Evolutionary conservation across 352 stramenopile genomes (phyloP).

Genomic region (Phytophthora rubi): DNA sequence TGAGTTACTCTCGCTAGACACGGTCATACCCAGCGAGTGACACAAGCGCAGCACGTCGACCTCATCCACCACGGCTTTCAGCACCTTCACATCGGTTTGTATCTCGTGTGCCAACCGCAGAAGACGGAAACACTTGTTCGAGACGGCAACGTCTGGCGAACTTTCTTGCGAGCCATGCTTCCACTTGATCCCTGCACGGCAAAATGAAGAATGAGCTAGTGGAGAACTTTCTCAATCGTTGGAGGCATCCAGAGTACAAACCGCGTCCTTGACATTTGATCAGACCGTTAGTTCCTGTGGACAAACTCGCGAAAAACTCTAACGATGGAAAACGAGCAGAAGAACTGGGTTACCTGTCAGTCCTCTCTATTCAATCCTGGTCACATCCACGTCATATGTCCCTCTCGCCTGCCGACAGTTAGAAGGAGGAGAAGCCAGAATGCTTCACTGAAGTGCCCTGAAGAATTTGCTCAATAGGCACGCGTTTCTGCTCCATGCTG

Average conservation of each 20-base stretch:
- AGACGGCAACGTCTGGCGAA: background rate
- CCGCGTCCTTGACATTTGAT: background rate
- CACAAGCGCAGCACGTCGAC: slow-evolving; percentile 69
- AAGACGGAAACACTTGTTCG: slow-evolving; percentile 54
- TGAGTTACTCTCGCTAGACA: slow-evolving; percentile 19
- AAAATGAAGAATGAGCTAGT: slow-evolving; percentile 27
- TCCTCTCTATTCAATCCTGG: slow-evolving; percentile 27
- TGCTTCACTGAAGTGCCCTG: slow-evolving; percentile 38
- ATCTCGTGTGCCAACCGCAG: slow-evolving; percentile 50
- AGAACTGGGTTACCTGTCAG: background rate
- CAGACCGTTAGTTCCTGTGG: background rate
- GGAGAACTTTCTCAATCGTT: no score
- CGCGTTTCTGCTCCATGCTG: slow-evolving; percentile 94
- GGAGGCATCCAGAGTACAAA: background rate
- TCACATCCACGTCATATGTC: background rate
- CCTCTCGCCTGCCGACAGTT: slow-evolving; percentile 10
- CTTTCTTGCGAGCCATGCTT: slow-evolving; percentile 30
- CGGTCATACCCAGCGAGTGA: slow-evolving; percentile 51
- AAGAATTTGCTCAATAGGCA: slow-evolving; percentile 92
- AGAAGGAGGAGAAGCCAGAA: slow-evolving; percentile 55
- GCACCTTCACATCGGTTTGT: slow-evolving; percentile 61
- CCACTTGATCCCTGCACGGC: slow-evolving; percentile 10
- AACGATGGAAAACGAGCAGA: background rate
- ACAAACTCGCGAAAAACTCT: background rate
- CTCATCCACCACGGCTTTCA: slow-evolving; percentile 74